A percentile compares a stretch with the other conserved stretches of the same genome.
Conservation (phyloP, 352 stramenopile species). For the Globisporangium radiosum region DNA sequence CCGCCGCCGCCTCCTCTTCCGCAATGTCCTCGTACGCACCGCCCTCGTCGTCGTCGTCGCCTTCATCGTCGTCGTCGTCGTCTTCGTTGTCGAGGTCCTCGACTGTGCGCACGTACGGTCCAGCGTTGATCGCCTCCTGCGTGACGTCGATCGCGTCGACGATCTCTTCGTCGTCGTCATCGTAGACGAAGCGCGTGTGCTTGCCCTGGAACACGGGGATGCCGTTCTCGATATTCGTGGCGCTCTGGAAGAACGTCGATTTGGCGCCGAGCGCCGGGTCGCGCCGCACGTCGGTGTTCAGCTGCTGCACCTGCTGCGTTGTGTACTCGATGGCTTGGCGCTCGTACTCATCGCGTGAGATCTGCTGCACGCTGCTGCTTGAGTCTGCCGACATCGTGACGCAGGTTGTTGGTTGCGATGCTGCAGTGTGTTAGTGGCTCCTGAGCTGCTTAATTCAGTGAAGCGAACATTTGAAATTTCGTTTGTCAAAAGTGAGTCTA, state of each 20-base stretch:
- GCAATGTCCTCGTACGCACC: constrained; percentile 15
- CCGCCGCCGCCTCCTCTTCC: neutral
- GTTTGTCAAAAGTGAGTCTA: too few species aligned
- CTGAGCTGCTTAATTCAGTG: neutral
- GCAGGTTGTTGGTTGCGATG: neutral
- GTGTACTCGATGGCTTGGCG: constrained; percentile 67
- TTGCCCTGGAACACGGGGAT: constrained; percentile 72
- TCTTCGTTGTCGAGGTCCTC: constrained; percentile 42
- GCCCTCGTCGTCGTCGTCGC: constrained; percentile 20
- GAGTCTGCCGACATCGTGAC: neutral
- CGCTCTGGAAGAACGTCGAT: constrained; percentile 61
- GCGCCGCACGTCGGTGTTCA: constrained; percentile 53
- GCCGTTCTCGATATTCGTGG: constrained; percentile 43
- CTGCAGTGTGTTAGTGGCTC: neutral
- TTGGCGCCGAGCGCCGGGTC: constrained; percentile 40
- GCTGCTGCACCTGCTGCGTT: constrained; percentile 44
- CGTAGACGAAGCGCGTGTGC: constrained; percentile 79
- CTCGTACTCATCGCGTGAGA: constrained; percentile 50
- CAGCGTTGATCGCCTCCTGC: constrained; percentile 34
- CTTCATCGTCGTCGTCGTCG: constrained; percentile 26
- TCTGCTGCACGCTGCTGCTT: constrained; percentile 19
- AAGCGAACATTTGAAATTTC: too few species aligned
- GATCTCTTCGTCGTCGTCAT: constrained; percentile 65
- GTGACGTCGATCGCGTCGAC: constrained; percentile 59
- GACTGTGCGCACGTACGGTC: constrained; percentile 54